Evolutionary conservation across 495 filamentous ascomycete species (phyloP), one percentile per base, ranked within the genome.

Genomic region (Podospora fimiseda): DNA sequence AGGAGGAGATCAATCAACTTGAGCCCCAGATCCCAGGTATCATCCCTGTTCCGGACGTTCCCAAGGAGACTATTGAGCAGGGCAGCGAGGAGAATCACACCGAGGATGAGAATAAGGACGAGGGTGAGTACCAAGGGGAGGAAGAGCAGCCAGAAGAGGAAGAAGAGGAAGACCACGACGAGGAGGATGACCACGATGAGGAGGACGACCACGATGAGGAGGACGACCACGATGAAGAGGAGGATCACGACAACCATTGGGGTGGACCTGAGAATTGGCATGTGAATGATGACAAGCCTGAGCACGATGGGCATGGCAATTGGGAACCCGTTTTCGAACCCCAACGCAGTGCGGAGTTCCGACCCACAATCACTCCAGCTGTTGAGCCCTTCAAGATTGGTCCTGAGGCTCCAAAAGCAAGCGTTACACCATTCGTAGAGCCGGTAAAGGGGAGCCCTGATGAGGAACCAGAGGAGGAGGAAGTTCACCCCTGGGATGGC

Each of bases 1-100:
- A 33, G 42, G 58, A 48, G 11, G 49, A 52, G 11, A 33, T 33
- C 20, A 39, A 24, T 15, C 13, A 46, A 40, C 18, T 18, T 38
- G 47, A 40, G 6, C 50, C 65, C 45, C 40, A 41, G 61, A 51
- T 27, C 38, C 39, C 22, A 18, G n/a, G n/a, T n/a, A 13, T 38
- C 20, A 20, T 13, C 20, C 38, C 50, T 14, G 16, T 23, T 24
- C 23, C 30, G 14, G 22, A 33, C 18, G 11, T 16, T 30, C n/a
- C 23, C 24, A 11, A 9, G 19, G 7, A 14, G 30, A 18, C 16
- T 27, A 16, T 11, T 11, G 42, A 53, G 18, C 42, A 39, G 19
- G n/a, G 14, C 20, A 24, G 46, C 18, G 49, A 43, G 49, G n/a
- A 24, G 20, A 19, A 21, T 33, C 20, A 47, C 7, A 21, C 14